Base-by-base conservation (phyloP, 805 yeast species). In the Candida ficus region DNA sequence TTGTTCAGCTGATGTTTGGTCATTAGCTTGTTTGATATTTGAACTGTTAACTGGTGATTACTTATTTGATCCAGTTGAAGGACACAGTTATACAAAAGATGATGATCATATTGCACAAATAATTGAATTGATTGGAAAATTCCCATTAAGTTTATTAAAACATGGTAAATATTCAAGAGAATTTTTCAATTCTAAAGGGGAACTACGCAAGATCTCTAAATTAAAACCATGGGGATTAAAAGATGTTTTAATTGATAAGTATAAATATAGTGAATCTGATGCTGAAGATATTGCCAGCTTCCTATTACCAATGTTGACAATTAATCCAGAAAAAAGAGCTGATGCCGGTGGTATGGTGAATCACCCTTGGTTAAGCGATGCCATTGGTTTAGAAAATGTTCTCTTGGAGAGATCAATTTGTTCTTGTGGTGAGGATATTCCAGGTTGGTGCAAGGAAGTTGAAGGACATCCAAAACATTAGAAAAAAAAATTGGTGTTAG, bases 71-170 rank as follows among this genome's bases (percentile, higher is more conserved):
- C 99, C 99, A 1, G 63, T 61, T 33, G 77, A 77, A 46, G 89
- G 90, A 1, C 76, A 75, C 41, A 68, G 83, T 5, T 91, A 87
- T 63, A 60, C 80, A 36, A 90, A 90, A 56, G 96, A 90, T 61
- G 97, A 91, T 57, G 99, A 93, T 60, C 99, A 93, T 61, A 72
- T 93, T 52, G 98, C 98, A 0, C 98, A 93, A 61, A 87, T 93
- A 12, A 80, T 93, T 27, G 98, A 91, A 61, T 67, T 86, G 14
- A 58, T 86, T 38, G 91, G 95, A 1, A 71, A 75, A 25, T 66
- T 83, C 40, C 95, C 95, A 2, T 52, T 75, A 13, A 66, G 70
- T 35, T 56, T 81, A 52, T 60, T 83, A 39, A 67, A 73, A 61
- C 71, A 77, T 48, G 81, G 89, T 35, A 72, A 74, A 59, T 71